Evolutionary conservation across 2,329 filamentous ascomycete species (phyloP), one percentile per base, ranked within the genome.

Genomic region (Cercospora canescens): DNA sequence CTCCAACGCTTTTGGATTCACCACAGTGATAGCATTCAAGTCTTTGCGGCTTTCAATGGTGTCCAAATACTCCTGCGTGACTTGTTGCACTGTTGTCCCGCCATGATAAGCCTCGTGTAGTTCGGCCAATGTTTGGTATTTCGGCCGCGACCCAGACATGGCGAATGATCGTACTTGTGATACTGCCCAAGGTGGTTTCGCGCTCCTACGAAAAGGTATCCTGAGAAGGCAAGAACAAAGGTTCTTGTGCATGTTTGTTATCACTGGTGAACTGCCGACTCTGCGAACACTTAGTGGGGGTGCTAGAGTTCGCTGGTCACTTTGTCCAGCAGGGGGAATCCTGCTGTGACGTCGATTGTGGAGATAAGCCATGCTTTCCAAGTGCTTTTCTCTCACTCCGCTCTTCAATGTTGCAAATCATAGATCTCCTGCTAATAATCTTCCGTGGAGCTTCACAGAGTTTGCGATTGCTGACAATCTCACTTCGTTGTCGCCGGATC

Each of bases 11-110:
- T 67, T 67, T 5, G 52, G 32, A 54, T 72, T 72, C 61, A 70
- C 59, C 8, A 35, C 57, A 26, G 66, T 71, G 11, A 72, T 39
- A n/a, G 71, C 71, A 60, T 73, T 73, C 12, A 73, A 50, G n/a
- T 68, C 62, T n/a, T 72, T 68, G 45, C 62, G 60, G 18, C 55
- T 55, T n/a, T 71, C 62, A 34, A 72, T 71, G 1, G 57, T 52
- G 7, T 67, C 60, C 8, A 72, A 59, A 37, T 71, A 72, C 11
- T 65, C 37, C 56, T 70, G 50, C 11, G 67, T 67, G 11, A 69
- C 66, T 26, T 63, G 58, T 39, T 63, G 61, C 34, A 69, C 69
- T 7, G 60, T 67, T 5, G 60, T 67, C 24, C 58, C 61, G 28
- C 66, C 67, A 24, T 67, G 52, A 39, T 66, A 59, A 28, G 64